Percentiles rank a stretch among this genome's conserved stretches.
phyloP scores from a whole-genome alignment of 306 rosid genomes.

The Fagus crenata region DNA sequence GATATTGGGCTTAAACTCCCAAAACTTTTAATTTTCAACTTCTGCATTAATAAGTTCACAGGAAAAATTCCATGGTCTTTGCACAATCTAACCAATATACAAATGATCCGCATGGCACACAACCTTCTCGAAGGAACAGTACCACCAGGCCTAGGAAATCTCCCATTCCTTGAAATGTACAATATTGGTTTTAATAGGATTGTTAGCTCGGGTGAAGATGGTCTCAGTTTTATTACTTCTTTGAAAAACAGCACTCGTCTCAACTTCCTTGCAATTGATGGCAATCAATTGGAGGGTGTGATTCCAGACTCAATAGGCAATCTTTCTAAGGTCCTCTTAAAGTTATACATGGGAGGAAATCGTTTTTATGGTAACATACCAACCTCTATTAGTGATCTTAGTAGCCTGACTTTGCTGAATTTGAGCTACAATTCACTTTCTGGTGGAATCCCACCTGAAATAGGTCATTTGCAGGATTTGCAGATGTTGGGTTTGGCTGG shows the following conservation, averaged over 20 bases:
- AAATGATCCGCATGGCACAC: conserved; percentile 45
- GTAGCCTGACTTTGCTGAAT: conserved; percentile 51
- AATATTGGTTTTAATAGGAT: conserved; percentile 62
- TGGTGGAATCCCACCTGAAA: conserved; percentile 64
- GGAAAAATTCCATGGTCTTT: conserved; percentile 70
- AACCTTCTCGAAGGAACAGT: conserved; percentile 60
- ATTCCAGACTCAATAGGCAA: conserved; percentile 71
- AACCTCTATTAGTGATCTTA: conserved; percentile 51
- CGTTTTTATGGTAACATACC: conserved; percentile 62
- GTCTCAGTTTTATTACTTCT: conserved; percentile 55
- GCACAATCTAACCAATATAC: conserved; percentile 61
- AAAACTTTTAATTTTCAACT: conserved; percentile 49
- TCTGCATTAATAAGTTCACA: conserved; percentile 60
- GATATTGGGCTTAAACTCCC: conserved; percentile 60
- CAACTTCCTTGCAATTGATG: conserved; percentile 51
- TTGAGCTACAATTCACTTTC: conserved; percentile 51
- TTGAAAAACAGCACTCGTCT: conserved; percentile 62
- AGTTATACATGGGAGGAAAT: conserved; percentile 64
- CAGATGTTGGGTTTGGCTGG: conserved; percentile 45
- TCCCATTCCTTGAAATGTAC: conserved; percentile 56
- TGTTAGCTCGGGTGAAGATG: conserved; percentile 31
- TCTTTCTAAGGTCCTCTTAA: conserved; percentile 52
- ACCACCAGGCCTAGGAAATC: conserved; percentile 75
- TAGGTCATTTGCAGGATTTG: conserved; percentile 50
- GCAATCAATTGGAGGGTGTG: conserved; percentile 54